A percentile compares a stretch with the other conserved stretches of the same genome.
phyloP scores from a whole-genome alignment of 768 basidiomycete genomes.

The Lactarius quietus region DNA sequence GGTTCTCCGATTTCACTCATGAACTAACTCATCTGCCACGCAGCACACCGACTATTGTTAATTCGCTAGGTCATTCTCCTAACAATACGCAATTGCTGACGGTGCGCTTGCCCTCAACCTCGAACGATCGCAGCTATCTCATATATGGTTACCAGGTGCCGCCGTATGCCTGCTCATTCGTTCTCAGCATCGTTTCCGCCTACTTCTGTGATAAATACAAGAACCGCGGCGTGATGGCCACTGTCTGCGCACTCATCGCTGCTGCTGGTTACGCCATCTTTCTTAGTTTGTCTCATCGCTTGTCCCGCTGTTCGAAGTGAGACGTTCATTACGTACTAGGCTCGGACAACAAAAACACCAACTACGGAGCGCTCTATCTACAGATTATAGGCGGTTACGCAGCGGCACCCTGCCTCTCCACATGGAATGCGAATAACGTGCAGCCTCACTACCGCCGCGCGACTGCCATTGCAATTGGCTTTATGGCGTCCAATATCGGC shows the following conservation, averaged over 20 bases:
- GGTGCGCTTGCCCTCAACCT: background rate
- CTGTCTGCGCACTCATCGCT: constrained; percentile 10
- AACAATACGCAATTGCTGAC: constrained; percentile 32
- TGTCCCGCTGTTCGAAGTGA: background rate
- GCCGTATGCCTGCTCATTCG: constrained; percentile 32
- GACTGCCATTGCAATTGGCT: constrained; percentile 30
- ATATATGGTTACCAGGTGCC: constrained; percentile 13
- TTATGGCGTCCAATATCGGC: constrained; percentile 25
- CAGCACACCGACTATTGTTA: constrained; percentile 30
- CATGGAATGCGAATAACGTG: constrained; percentile 34
- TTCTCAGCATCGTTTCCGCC: constrained; percentile 13
- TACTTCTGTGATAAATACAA: constrained; percentile 21
- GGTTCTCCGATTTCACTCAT: background rate
- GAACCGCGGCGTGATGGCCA: constrained; percentile 18
- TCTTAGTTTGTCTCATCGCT: constrained; percentile 6
- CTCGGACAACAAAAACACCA: constrained; percentile 24
- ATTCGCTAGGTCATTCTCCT: constrained; percentile 30
- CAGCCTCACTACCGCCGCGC: constrained; percentile 23
- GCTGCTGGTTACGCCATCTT: constrained; percentile 18
- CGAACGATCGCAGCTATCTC: background rate
- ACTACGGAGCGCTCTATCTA: constrained; percentile 33
- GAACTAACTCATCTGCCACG: constrained; percentile 6
- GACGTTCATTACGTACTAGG: constrained; percentile 13
- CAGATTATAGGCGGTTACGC: constrained; percentile 33
- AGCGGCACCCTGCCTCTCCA: constrained; percentile 27